Percentiles rank a stretch among this genome's conserved stretches.
phyloP scores from a whole-genome alignment of 768 basidiomycete species.

The Hygrocybe punicea region DNA sequence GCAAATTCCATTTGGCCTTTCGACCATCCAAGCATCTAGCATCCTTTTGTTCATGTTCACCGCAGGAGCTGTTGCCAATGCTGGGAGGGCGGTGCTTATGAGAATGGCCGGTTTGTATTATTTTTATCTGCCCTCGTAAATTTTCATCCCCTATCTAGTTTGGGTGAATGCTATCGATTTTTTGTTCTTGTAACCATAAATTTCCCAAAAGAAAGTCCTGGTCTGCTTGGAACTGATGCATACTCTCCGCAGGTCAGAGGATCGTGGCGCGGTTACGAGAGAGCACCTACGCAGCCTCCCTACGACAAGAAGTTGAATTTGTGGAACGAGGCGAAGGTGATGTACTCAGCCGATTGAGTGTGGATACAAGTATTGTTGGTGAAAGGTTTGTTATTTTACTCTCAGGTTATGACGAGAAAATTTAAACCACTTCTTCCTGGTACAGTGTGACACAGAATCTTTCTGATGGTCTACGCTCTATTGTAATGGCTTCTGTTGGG shows the following conservation, averaged over 20 bases:
- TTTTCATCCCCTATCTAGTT: no score
- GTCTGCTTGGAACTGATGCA: not conserved
- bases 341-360: slow-evolving; percentile 84
- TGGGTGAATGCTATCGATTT: not conserved
- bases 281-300: slow-evolving; percentile 75
- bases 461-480: slow-evolving; percentile 74
- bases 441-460: slow-evolving; percentile 73
- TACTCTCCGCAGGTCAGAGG: slow-evolving; percentile 67
- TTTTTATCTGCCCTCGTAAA: not conserved
- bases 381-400: slow-evolving; percentile 62
- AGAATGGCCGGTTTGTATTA: slow-evolving; percentile 63
- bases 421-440: slow-evolving; percentile 3
- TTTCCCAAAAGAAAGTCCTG: no score
- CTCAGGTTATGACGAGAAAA: not conserved
- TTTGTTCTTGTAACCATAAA: not conserved
- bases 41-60: slow-evolving; percentile 75
- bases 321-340: slow-evolving; percentile 93
- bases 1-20: slow-evolving; percentile 79
- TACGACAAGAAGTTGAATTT: slow-evolving; percentile 89
- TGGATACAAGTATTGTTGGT: slow-evolving; percentile 90
- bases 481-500: slow-evolving; percentile 93
- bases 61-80: slow-evolving; percentile 83
- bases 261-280: slow-evolving; percentile 87
- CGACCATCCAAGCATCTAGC: slow-evolving; percentile 75
- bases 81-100: slow-evolving; percentile 81